A percentile compares a stretch with the other conserved stretches of the same genome.
These are phyloP conservation scores for Aspergillus pseudonomiae DNA, from an alignment of 2,329 filamentous ascomycete species.

Conservation along the genomic window DNA sequence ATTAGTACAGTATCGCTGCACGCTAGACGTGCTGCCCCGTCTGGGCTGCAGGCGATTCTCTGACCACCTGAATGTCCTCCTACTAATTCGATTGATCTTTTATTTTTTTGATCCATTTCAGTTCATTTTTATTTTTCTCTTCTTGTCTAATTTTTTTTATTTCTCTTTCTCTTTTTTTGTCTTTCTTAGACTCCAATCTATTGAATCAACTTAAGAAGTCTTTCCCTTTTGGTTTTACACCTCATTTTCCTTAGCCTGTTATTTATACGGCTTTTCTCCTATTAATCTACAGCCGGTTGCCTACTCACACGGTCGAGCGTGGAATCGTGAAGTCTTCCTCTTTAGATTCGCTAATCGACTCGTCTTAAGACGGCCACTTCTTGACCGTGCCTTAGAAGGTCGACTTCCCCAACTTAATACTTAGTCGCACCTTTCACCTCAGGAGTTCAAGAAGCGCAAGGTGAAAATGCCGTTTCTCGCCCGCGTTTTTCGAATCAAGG, in stretches of 20 bases:
- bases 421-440: slow-evolving; percentile 22
- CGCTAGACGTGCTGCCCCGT: slow-evolving; percentile 26
- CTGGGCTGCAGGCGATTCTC: slow-evolving; percentile 25
- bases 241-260: slow-evolving; percentile 3
- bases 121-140: slow-evolving; percentile 10
- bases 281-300: neutral
- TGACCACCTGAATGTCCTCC: slow-evolving; percentile 20
- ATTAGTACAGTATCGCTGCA: slow-evolving; percentile 22
- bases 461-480: slow-evolving; percentile 61
- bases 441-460: slow-evolving; percentile 15
- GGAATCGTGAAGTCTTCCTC: slow-evolving; percentile 7
- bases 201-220: slow-evolving; percentile 7
- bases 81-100: slow-evolving; percentile 5
- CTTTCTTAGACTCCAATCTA: slow-evolving; percentile 4
- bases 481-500: slow-evolving; percentile 72
- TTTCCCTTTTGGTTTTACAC: slow-evolving; percentile 2
- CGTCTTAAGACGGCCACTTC: neutral
- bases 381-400: neutral
- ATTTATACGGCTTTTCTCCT: slow-evolving; percentile 1
- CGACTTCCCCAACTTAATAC: slow-evolving; percentile 1
- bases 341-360: slow-evolving; percentile 5
- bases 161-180: slow-evolving; percentile 11
- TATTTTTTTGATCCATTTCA: slow-evolving; percentile 9
- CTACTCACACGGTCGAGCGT: slow-evolving; percentile 17
- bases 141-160: slow-evolving; percentile 2